phyloP scores from a whole-genome alignment of 768 basidiomycete genomes.

The Macrolepiota albuminosa region DNA sequence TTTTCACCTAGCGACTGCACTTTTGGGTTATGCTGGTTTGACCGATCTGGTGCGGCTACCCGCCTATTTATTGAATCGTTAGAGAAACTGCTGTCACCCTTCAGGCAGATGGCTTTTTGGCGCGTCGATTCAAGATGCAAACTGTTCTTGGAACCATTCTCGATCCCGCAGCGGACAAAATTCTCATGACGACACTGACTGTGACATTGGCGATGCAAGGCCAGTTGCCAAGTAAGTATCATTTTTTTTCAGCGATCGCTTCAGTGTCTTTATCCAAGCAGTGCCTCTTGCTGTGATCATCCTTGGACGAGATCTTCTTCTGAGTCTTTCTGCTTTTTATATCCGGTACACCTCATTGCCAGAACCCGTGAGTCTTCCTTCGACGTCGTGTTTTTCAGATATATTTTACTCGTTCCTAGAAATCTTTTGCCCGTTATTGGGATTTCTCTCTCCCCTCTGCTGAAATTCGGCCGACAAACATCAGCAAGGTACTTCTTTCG shows the following conservation, averaged over 20 bases:
- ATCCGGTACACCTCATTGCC: constrained; percentile 90
- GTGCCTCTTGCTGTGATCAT: constrained; percentile 85
- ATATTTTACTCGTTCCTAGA: constrained; percentile 36
- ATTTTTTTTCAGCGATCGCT: neutral
- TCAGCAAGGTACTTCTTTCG: constrained; percentile 68
- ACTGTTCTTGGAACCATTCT: constrained; percentile 94
- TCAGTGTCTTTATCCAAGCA: constrained; percentile 24
- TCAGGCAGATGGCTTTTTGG: constrained; percentile 91
- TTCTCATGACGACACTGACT: constrained; percentile 90
- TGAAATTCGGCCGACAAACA: constrained; percentile 88
- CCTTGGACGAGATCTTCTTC: constrained; percentile 81
- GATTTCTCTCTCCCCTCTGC: constrained; percentile 94
- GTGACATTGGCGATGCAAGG: constrained; percentile 80
- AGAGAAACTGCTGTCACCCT: constrained; percentile 2
- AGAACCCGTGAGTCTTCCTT: constrained; percentile 57
- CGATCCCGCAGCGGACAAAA: constrained; percentile 97
- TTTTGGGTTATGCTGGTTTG: constrained; percentile 89
- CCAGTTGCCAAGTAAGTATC: constrained; percentile 70
- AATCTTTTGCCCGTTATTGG: constrained; percentile 93
- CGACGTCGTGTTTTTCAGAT: neutral
- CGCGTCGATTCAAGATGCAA: constrained; percentile 79
- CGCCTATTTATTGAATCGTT: constrained; percentile 7
- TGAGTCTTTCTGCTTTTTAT: constrained; percentile 87
- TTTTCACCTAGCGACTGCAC: constrained; percentile 72
- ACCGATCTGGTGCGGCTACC: constrained; percentile 74